Evolutionary conservation across 495 filamentous ascomycete species (phyloP).

Genomic region (Lasiosphaeria ovina): DNA sequence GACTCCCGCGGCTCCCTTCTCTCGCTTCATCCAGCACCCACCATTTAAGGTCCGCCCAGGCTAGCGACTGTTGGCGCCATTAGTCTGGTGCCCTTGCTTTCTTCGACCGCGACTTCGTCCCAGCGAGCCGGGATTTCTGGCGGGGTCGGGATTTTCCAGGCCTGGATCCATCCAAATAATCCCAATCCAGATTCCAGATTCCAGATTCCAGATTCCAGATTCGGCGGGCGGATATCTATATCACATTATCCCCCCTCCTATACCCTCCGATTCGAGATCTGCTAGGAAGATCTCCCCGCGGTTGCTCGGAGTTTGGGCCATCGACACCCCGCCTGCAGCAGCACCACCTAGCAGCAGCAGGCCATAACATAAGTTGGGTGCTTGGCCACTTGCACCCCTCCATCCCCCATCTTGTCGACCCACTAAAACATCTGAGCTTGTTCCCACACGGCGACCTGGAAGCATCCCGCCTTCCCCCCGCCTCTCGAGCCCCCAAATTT

Average conservation of each 20-base stretch:
- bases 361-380: too few relatives aligned
- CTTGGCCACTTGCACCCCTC: neutral
- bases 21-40: neutral
- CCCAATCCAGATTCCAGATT: neutral
- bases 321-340: too few relatives aligned
- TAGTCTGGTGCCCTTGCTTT: neutral
- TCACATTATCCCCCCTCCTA: neutral
- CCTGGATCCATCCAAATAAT: too few relatives aligned
- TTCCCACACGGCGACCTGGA: neutral
- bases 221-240: neutral
- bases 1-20: neutral
- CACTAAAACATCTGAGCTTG: neutral
- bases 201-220: conserved; percentile 1
- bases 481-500: neutral
- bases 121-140: neutral
- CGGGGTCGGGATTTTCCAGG: neutral
- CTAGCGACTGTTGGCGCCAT: neutral
- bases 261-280: conserved; percentile 1
- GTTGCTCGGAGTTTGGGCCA: too few relatives aligned
- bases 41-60: neutral
- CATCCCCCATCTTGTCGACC: neutral
- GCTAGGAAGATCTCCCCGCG: neutral
- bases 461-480: neutral
- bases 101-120: neutral
- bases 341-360: too few relatives aligned